Evolutionary conservation across 495 filamentous ascomycete genomes (phyloP).

Genomic region (Cudoniella acicularis): DNA sequence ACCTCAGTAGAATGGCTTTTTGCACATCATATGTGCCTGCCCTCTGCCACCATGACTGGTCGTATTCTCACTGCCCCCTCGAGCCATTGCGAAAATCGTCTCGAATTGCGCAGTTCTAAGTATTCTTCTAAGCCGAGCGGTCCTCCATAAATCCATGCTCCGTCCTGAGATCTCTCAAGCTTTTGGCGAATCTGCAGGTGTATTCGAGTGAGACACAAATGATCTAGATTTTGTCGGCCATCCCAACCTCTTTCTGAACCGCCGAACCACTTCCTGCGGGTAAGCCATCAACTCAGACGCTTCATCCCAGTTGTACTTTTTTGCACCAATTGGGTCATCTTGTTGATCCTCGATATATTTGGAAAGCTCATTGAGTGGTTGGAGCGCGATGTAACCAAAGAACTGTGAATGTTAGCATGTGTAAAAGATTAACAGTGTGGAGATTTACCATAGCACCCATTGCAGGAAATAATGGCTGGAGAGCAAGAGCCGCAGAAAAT

Average conservation of each 20-base stretch:
- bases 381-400: neutral
- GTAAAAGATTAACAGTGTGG: neutral
- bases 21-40: no score
- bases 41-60: no score
- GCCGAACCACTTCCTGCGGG: neutral
- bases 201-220: neutral
- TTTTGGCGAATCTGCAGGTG: neutral
- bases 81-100: no score
- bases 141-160: no score
- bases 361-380: neutral
- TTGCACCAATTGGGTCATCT: neutral
- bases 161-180: no score
- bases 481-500: neutral
- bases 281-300: neutral
- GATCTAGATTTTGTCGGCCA: neutral
- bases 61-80: no score
- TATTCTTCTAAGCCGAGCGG: no score
- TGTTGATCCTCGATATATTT: neutral
- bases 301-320: constrained; percentile 3
- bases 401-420: neutral
- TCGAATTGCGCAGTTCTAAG: no score
- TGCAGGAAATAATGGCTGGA: neutral
- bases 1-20: no score
- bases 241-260: neutral
- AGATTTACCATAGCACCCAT: constrained; percentile 2